phyloP scores from a whole-genome alignment of 1,139 yeast genomes.

The Oligophagozyma castellii region DNA sequence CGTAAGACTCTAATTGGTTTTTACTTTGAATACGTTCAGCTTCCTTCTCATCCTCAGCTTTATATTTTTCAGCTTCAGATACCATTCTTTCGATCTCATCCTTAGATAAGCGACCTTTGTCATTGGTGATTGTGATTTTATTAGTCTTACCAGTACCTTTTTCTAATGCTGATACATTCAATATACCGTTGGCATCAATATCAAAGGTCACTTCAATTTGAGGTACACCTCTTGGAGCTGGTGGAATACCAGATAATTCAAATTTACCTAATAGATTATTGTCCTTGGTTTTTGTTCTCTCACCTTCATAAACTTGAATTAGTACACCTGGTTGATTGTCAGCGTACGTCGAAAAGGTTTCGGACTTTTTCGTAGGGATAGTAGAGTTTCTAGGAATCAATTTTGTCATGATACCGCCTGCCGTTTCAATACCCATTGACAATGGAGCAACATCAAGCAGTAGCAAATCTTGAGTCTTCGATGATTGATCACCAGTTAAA shows the following conservation, averaged over 20 bases:
- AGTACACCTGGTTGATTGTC: conserved; percentile 94
- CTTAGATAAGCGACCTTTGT: conserved; percentile 85
- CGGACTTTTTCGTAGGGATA: conserved; percentile 91
- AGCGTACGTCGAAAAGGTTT: conserved; percentile 90
- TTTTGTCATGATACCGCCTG: conserved; percentile 97
- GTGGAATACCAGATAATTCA: conserved; percentile 88
- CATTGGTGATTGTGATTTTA: conserved; percentile 73
- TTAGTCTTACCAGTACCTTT: conserved; percentile 80
- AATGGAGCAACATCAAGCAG: conserved; percentile 86
- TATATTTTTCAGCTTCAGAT: conserved; percentile 69
- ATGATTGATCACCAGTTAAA: conserved; percentile 74
- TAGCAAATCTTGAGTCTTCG: conserved; percentile 69
- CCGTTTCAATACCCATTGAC: conserved; percentile 90
- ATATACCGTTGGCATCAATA: conserved; percentile 90
- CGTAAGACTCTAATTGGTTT: conserved; percentile 75
- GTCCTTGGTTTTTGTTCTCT: conserved; percentile 87
- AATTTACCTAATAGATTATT: conserved; percentile 90
- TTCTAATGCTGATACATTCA: conserved; percentile 84
- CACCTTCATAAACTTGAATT: conserved; percentile 94
- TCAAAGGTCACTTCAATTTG: conserved; percentile 94
- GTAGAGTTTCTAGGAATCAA: conserved; percentile 92
- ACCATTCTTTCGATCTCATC: conserved; percentile 90
- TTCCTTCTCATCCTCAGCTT: conserved; percentile 67
- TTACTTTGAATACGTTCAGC: conserved; percentile 63
- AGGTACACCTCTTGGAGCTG: conserved; percentile 97